Evolutionary conservation across 495 filamentous ascomycete genomes (phyloP), one percentile per base, ranked within the genome.

Genomic region (Lasiosphaeriaceae sp.): DNA sequence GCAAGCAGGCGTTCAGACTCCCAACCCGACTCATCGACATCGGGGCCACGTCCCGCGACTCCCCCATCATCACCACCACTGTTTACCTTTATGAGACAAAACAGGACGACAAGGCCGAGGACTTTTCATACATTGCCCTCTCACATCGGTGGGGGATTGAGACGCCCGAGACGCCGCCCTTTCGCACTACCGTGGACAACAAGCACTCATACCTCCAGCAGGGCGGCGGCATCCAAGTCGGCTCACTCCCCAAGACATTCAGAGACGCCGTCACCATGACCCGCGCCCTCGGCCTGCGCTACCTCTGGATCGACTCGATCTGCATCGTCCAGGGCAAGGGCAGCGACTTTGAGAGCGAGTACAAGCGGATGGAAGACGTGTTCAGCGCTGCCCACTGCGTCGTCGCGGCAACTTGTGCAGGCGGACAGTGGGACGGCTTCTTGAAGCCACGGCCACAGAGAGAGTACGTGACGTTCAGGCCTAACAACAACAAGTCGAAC

Each of bases 301-400:
- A 61, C 35, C 47, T 75, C 2, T 74, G 72, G 73, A 67, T 76
- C 19, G 73, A 75, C 55, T 73, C 71, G 1, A 37, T 76, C 12
- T 75, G 73, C 56, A 77, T 77, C 26, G 69, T 75, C 19, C 74
- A 78, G 49, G 65, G 67, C 2, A 52, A 57, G 9, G 26, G 31
- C 11, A 60, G 60, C 0, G 76, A 78, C 55, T 78, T 70, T 65
- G 47, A 58, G 19, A 20, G n/a, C 12, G 66, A 77, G 53, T 47
- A 67, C 14, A 59, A 54, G 23, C 45, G 41, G 6, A 78, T 79
- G 75, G 67, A 72, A 48, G 26, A 56, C 11, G 70, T 76, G 11
- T 79, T 72, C 45, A 67, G 63, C 45, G 48, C 51, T 11, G 68
- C 69, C 0, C 61, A 68, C 37, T 74, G 61, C 39, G 71, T 68